Evolutionary conservation across 176 grass and related monocot species (phyloP).

Genomic region (Hyparrhenia diplandra): DNA sequence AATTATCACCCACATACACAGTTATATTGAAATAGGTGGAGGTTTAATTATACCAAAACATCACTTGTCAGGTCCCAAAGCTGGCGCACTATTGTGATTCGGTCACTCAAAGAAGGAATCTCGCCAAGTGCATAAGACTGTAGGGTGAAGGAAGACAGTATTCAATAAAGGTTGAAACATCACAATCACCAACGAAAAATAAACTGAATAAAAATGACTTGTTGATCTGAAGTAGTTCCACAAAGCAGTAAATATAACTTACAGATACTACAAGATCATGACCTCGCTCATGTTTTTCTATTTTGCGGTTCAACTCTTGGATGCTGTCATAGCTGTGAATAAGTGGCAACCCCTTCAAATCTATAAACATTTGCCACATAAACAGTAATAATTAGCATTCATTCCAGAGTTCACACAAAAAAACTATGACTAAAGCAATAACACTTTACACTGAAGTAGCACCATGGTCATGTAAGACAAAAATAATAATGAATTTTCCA

Average conservation of each 20-base stretch:
- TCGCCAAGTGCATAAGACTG: conserved; percentile 97
- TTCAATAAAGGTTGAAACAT: conserved; percentile 16
- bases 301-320: conserved; percentile 79
- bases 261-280: conserved; percentile 95
- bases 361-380: too few species aligned
- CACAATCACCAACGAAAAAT: background rate
- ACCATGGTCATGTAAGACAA: background rate
- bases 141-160: conserved; percentile 21
- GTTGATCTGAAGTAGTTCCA: conserved; percentile 18
- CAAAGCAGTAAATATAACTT: conserved; percentile 41
- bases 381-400: too few species aligned
- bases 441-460: background rate
- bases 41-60: conserved; percentile 64
- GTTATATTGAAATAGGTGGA: background rate
- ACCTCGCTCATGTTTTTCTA: conserved; percentile 68
- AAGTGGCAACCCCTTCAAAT: too few species aligned
- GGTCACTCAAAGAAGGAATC: conserved; percentile 86
- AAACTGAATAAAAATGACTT: background rate
- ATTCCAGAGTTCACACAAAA: too few species aligned
- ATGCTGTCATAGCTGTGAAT: conserved; percentile 4
- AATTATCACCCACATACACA: background rate
- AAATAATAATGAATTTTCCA: background rate
- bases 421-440: too few species aligned
- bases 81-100: conserved; percentile 86
- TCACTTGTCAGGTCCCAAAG: conserved; percentile 96